A percentile compares a stretch with the other conserved stretches of the same genome.
These are phyloP conservation scores for Apiotrichum montevideense DNA, from an alignment of 1,284 basidiomycete genomes.

Conservation along the genomic window DNA sequence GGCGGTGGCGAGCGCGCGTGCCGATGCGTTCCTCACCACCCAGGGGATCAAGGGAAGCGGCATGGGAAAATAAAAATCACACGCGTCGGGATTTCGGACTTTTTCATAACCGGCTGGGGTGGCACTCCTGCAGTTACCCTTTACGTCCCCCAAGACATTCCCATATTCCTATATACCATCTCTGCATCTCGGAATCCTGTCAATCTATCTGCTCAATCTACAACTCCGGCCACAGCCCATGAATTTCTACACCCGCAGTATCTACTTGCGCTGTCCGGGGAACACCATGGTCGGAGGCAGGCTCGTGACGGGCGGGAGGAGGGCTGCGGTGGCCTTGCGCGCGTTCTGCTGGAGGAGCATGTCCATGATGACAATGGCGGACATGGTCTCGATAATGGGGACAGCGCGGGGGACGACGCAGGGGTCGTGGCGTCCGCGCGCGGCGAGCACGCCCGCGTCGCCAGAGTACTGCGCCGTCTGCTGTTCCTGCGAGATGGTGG, in stretches of 20 bases:
- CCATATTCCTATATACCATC: no score
- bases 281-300: constrained; percentile 69
- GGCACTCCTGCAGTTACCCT: no score
- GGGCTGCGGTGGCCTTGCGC: constrained; percentile 59
- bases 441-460: constrained; percentile 74
- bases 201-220: not conserved
- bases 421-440: constrained; percentile 91
- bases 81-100: not conserved
- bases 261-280: constrained; percentile 34
- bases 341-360: constrained; percentile 79
- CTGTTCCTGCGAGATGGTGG: constrained; percentile 93
- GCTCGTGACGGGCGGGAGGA: constrained; percentile 70
- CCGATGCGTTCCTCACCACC: no score
- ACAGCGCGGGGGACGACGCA: constrained; percentile 96
- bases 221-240: not conserved
- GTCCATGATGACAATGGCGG: constrained; percentile 91
- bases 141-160: no score
- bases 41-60: no score
- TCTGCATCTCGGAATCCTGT: no score
- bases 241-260: not conserved
- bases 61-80: not conserved
- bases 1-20: no score
- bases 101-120: no score
- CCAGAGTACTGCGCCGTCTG: constrained; percentile 89
- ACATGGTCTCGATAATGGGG: constrained; percentile 98